Evolutionary conservation across 2,329 filamentous ascomycete genomes (phyloP).

Genomic region (Aspergillus unguis): DNA sequence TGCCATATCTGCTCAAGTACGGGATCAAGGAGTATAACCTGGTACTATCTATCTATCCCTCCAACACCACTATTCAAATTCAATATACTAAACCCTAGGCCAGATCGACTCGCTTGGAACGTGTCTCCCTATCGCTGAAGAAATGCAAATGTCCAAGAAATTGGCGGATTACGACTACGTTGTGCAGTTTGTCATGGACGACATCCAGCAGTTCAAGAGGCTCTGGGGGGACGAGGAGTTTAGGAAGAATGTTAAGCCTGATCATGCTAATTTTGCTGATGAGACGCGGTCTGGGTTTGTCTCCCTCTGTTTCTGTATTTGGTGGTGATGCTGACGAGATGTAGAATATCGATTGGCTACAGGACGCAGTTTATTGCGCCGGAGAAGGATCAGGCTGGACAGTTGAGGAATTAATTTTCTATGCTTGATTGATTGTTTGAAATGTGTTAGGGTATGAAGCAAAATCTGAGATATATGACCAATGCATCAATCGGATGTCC

Average conservation of each 20-base stretch:
- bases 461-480: background rate
- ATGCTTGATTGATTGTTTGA: background rate
- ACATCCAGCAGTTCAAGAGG: slow-evolving; percentile 27
- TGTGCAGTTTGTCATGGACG: slow-evolving; percentile 32
- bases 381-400: background rate
- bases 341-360: slow-evolving; percentile 12
- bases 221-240: slow-evolving; percentile 32
- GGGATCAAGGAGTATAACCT: slow-evolving; percentile 29
- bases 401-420: slow-evolving; percentile 4
- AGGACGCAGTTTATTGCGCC: slow-evolving; percentile 7
- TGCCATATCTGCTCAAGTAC: slow-evolving; percentile 28
- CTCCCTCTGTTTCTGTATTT: background rate
- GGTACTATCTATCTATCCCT: slow-evolving; percentile 17
- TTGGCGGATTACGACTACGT: slow-evolving; percentile 31
- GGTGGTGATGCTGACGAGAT: background rate
- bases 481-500: background rate
- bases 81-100: background rate
- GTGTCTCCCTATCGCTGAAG: background rate
- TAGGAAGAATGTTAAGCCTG: slow-evolving; percentile 25
- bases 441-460: background rate
- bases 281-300: slow-evolving; percentile 12
- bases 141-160: slow-evolving; percentile 15
- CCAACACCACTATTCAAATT: background rate
- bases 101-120: slow-evolving; percentile 12
- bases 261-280: slow-evolving; percentile 34